Percentiles rank a stretch among this genome's conserved stretches.
Evolutionary conservation across 2,329 filamentous ascomycete genomes (phyloP).

Genomic region (Fusarium phyllophilum): DNA sequence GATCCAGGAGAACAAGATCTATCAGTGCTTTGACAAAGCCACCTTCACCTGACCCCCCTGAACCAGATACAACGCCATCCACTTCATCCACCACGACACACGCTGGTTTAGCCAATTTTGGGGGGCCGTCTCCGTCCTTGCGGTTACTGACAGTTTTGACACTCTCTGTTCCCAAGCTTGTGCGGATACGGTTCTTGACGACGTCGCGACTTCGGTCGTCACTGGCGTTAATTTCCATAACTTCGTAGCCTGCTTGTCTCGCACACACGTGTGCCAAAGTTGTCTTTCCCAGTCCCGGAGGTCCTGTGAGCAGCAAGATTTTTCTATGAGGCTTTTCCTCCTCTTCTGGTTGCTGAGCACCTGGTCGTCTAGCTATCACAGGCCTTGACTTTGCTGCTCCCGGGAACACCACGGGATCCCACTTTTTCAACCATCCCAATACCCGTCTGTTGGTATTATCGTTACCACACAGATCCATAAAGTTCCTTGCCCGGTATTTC

Average conservation of each 20-base stretch:
- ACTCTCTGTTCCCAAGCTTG: conserved; percentile 92
- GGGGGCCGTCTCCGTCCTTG: conserved; percentile 63
- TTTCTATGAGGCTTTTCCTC: conserved; percentile 85
- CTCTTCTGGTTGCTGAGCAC: conserved; percentile 57
- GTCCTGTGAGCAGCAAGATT: conserved; percentile 88
- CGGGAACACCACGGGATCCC: conserved; percentile 94
- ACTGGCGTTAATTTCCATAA: conserved; percentile 97
- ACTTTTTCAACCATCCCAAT: conserved; percentile 90
- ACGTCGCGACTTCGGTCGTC: conserved; percentile 92
- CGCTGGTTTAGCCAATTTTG: conserved; percentile 83
- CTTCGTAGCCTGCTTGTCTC: conserved; percentile 93
- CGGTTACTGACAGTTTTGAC: conserved; percentile 79
- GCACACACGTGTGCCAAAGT: conserved; percentile 97
- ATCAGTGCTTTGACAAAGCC: conserved; percentile 96
- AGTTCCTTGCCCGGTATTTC: conserved; percentile 92
- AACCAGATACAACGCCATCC: conserved; percentile 88
- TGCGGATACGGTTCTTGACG: conserved; percentile 89
- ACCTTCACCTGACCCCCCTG: conserved; percentile 81
- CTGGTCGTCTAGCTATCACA: conserved; percentile 55
- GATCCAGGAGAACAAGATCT: conserved; percentile 86
- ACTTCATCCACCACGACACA: conserved; percentile 98
- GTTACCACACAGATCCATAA: conserved; percentile 93
- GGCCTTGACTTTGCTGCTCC: conserved; percentile 71
- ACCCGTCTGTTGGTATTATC: conserved; percentile 93
- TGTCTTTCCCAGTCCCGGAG: conserved; percentile 94